phyloP scores from a whole-genome alignment of 441 rosid species.

The Geranium incanum region DNA sequence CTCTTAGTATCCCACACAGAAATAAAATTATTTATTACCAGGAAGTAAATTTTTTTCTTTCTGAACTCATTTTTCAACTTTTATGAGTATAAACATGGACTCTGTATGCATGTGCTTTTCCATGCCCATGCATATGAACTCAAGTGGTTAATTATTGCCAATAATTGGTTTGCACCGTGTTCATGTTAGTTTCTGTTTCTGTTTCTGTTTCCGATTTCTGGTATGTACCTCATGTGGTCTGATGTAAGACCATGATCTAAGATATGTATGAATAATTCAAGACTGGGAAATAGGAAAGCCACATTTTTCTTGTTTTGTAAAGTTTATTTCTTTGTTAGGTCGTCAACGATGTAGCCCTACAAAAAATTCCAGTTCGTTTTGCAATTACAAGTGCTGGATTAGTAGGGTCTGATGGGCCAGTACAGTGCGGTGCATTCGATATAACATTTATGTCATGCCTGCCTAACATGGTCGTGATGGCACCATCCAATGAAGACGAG shows the following conservation, averaged over 20 bases:
- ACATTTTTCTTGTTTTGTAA: conserved; percentile 9
- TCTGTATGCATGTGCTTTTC: too few relatives aligned
- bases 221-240: not conserved
- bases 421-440: conserved; percentile 80
- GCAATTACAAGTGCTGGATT: conserved; percentile 81
- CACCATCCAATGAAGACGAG: conserved; percentile 84
- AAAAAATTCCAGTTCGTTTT: conserved; percentile 79
- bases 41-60: too few relatives aligned
- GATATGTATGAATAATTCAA: conserved; percentile 4
- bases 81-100: too few relatives aligned
- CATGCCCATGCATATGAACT: too few relatives aligned
- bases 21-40: too few relatives aligned
- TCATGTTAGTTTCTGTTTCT: too few relatives aligned
- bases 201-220: too few relatives aligned
- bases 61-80: too few relatives aligned
- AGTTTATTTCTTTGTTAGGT: conserved; percentile 33
- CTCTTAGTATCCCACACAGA: too few relatives aligned
- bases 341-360: conserved; percentile 82
- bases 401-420: conserved; percentile 85
- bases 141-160: too few relatives aligned
- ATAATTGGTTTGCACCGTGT: too few relatives aligned
- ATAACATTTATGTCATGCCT: conserved; percentile 86
- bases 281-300: conserved; percentile 1
- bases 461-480: conserved; percentile 96
- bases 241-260: not conserved